Percentiles rank a stretch among this genome's conserved stretches.
phyloP scores from a whole-genome alignment of 306 rosid genomes.

The Pyrus communis region DNA sequence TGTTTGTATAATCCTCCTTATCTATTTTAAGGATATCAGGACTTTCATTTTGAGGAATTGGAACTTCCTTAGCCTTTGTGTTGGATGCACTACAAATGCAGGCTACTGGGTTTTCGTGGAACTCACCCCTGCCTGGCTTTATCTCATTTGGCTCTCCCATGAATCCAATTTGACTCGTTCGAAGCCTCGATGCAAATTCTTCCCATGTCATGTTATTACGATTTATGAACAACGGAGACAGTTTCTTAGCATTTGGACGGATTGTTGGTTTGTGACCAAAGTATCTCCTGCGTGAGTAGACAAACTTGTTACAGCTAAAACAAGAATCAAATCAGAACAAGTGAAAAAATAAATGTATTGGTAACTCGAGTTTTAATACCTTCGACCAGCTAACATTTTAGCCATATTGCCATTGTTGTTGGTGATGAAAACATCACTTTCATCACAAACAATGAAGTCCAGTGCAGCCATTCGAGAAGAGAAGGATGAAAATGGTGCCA shows the following conservation, averaged over 20 bases:
- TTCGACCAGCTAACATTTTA: constrained; percentile 82
- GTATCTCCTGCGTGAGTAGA: constrained; percentile 62
- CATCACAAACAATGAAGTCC: constrained; percentile 69
- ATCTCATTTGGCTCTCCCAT: constrained; percentile 90
- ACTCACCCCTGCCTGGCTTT: constrained; percentile 61
- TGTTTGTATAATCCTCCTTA: constrained; percentile 11
- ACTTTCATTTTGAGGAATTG: constrained; percentile 20
- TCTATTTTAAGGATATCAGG: constrained; percentile 1
- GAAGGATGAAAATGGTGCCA: constrained; percentile 60
- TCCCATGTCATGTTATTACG: constrained; percentile 61
- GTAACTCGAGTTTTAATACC: constrained; percentile 27
- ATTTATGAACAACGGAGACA: constrained; percentile 44
- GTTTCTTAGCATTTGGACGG: constrained; percentile 72
- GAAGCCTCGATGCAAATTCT: constrained; percentile 58
- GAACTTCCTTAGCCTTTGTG: constrained; percentile 9
- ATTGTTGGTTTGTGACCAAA: constrained; percentile 83
- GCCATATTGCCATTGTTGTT: constrained; percentile 99
- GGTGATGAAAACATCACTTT: constrained; percentile 75
- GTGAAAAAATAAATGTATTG: neutral
- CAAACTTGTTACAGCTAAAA: neutral
- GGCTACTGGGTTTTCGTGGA: constrained; percentile 77
- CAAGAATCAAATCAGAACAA: neutral
- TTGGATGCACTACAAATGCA: constrained; percentile 59
- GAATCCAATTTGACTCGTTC: constrained; percentile 65
- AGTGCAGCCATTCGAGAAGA: constrained; percentile 98